These are phyloP conservation scores for Capsaspora owczarzaki DNA, from an alignment of 78 protist species.

Conservation along the genomic window DNA sequence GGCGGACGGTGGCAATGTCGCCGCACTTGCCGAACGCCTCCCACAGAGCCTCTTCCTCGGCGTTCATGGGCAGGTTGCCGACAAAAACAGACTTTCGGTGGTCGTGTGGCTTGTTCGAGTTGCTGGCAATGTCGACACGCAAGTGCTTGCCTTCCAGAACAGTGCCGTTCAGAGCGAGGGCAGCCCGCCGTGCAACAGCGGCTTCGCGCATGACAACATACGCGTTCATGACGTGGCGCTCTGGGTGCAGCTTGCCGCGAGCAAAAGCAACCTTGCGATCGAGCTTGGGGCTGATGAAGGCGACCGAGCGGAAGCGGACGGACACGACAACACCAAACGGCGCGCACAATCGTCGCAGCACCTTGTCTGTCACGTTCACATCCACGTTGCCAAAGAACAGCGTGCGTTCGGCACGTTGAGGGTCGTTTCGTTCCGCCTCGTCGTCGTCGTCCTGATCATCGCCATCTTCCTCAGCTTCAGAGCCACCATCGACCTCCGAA, in stretches of 20 bases:
- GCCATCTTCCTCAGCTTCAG: background rate
- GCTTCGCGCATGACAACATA: background rate
- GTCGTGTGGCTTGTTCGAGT: background rate
- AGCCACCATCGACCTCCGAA: background rate
- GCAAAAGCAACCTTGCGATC: background rate
- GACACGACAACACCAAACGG: background rate
- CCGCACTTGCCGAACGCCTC: background rate
- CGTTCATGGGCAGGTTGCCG: background rate
- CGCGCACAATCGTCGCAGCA: background rate
- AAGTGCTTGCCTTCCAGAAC: background rate
- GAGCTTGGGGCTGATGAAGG: background rate
- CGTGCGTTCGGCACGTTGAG: background rate
- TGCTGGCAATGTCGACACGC: background rate
- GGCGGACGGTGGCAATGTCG: background rate
- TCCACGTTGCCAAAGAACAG: background rate
- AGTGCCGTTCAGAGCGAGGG: background rate
- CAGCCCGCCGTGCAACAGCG: background rate
- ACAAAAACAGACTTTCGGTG: background rate
- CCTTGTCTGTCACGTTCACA: background rate
- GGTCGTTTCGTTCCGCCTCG: background rate
- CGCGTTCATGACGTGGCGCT: background rate
- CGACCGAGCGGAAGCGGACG: background rate
- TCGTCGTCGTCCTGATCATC: background rate
- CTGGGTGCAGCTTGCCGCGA: slow-evolving; percentile 3
- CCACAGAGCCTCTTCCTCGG: background rate